phyloP scores from a whole-genome alignment of 164 flowering plant species.

The Magnolia sinica region DNA sequence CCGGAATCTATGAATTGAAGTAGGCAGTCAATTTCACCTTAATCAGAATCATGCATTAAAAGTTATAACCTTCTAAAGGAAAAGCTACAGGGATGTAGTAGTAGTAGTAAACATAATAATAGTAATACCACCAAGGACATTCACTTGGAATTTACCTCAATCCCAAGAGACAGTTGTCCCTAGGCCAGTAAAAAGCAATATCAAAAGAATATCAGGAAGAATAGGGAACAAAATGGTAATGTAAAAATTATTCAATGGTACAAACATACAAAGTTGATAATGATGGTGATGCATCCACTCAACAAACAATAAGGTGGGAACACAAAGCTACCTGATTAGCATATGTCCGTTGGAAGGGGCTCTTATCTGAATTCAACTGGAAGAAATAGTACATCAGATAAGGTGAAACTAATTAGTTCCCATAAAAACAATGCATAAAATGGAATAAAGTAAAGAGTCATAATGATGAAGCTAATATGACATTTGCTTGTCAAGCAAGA shows the following conservation, averaged over 20 bases:
- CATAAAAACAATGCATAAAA: neutral
- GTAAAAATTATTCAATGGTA: neutral
- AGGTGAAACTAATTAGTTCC: neutral
- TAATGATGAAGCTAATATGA: no score
- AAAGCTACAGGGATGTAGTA: no score
- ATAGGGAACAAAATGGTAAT: neutral
- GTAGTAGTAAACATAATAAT: no score
- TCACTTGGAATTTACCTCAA: no score
- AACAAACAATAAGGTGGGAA: neutral
- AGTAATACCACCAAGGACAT: no score
- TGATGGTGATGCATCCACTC: neutral
- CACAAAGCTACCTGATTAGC: constrained; percentile 68
- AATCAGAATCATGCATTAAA: no score
- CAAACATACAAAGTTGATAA: neutral
- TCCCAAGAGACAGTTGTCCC: no score
- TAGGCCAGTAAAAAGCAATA: neutral
- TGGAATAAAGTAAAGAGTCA: neutral
- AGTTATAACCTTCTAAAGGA: no score
- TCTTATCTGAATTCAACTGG: constrained; percentile 93
- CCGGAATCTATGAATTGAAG: no score
- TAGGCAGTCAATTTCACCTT: no score
- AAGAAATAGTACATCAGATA: constrained; percentile 17
- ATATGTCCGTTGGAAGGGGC: constrained; percentile 97
- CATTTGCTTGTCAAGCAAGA: no score
- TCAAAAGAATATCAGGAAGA: neutral